Evolutionary conservation across 2,329 filamentous ascomycete genomes (phyloP), one percentile per base, ranked within the genome.

Genomic region (Metarhizium brunneum): DNA sequence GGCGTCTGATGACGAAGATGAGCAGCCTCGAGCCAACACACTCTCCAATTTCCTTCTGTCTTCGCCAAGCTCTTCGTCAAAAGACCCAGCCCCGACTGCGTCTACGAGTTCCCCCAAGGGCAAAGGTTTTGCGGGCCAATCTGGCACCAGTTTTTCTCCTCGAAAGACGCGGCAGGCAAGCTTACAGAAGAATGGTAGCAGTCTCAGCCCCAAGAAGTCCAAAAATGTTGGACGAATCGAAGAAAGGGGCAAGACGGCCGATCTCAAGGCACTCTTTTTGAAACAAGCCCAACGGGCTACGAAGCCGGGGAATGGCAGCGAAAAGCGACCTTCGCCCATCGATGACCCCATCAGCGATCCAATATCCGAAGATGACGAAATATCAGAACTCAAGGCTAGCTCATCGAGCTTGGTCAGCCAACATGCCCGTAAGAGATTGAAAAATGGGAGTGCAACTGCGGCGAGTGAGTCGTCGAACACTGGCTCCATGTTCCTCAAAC

Each of bases 281-380:
- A 83, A 76, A 52, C 83, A 86, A 65, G 77, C 77, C 7, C 79
- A 83, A 59, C 76, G 73, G 43, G 73, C 73, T 20, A 65, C 72
- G 38, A 69, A 67, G 54, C 61, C 67, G 2, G 64, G 68, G n/a
- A 63, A 64, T 2, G 59, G 61, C 8, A 65, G 63, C 49, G 67
- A 68, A 16, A 64, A 62, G 50, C 65, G 63, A 48, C 59, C 60
- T 40, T 56, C 65, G 20, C 62, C 67, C 10, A 61, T 75, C 36
- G 76, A 81, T 57, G 78, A 82, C 58, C 76, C 80, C 42, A 69
- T 75, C 52, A 78, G 75, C 69, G 78, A 82, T 60, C 76, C 76
- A 2, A 83, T 85, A 62, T 85, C 82, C 36, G 82, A 83, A 53
- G 80, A 83, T 54, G 81, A 84, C 61, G 77, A 81, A 35, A 74